A percentile compares a stretch with the other conserved stretches of the same genome.
Conservation (phyloP, 257 asterid genomes). For the Nemophila menziesii region DNA sequence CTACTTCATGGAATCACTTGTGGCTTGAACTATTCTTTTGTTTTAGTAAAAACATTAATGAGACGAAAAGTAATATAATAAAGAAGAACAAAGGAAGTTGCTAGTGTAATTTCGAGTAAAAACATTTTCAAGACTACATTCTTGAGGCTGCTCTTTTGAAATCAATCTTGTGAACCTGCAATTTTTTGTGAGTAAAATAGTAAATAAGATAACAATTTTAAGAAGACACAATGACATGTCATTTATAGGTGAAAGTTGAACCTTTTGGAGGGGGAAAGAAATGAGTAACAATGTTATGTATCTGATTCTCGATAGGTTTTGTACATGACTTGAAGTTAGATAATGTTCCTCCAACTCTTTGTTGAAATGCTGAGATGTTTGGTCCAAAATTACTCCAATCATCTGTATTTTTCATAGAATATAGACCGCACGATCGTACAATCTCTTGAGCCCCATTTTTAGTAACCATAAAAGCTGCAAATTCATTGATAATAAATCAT, state of each 20-base stretch:
- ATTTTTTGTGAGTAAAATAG: neutral
- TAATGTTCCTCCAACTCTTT: slow-evolving; percentile 17
- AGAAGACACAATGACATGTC: neutral
- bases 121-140: no score
- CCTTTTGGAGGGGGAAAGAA: slow-evolving; percentile 37
- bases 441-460: slow-evolving; percentile 32
- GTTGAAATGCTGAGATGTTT: slow-evolving; percentile 21
- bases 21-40: no score
- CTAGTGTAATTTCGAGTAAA: no score
- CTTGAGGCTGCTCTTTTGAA: no score
- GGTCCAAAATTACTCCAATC: slow-evolving; percentile 29
- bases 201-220: no score
- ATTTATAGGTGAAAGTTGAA: neutral
- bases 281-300: slow-evolving; percentile 28
- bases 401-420: slow-evolving; percentile 23
- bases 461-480: slow-evolving; percentile 34
- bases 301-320: slow-evolving; percentile 22
- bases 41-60: no score
- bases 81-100: no score
- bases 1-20: no score
- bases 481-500: slow-evolving; percentile 3
- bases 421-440: slow-evolving; percentile 26
- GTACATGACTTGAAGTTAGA: slow-evolving; percentile 22
- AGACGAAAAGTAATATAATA: no score
- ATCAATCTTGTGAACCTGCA: no score